Evolutionary conservation across 345 rosid genomes (phyloP).

Genomic region (Salix purpurea): DNA sequence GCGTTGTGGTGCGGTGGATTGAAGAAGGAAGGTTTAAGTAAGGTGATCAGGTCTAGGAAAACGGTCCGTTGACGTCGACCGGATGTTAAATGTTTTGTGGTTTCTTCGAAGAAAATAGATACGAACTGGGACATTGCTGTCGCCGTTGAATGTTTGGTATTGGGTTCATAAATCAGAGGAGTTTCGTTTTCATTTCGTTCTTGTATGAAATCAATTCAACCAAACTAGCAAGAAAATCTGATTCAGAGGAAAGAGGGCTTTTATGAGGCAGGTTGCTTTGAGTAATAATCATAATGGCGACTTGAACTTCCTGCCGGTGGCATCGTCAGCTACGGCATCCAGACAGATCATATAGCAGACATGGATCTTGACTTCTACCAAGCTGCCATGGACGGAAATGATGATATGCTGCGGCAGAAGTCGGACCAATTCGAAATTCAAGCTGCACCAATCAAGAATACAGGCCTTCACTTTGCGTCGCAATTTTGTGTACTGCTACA

Average conservation of each 20-base stretch:
- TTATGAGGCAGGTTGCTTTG: no score
- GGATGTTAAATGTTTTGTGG: slow-evolving; percentile 38
- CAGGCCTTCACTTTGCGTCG: neutral
- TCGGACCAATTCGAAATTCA: neutral
- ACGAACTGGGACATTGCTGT: slow-evolving; percentile 20
- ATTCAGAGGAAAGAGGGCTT: neutral
- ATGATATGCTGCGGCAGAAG: neutral
- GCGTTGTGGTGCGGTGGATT: slow-evolving; percentile 47
- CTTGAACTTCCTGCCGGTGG: no score
- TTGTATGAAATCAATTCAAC: no score
- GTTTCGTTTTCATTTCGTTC: neutral
- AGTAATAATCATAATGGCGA: no score
- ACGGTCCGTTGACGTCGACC: slow-evolving; percentile 50
- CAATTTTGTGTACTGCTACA: no score
- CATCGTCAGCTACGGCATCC: no score
- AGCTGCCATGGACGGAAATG: neutral
- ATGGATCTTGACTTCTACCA: neutral
- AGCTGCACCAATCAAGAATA: neutral
- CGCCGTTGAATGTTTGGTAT: neutral
- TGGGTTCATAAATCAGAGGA: neutral
- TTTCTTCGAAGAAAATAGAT: slow-evolving; percentile 39
- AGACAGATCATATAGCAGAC: neutral
- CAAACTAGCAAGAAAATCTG: no score
- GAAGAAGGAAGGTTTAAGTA: slow-evolving; percentile 46
- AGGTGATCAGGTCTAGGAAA: slow-evolving; percentile 42